Evolutionary conservation across 257 asterid genomes (phyloP), one percentile per base, ranked within the genome.

Genomic region (Solanum clarkiae): DNA sequence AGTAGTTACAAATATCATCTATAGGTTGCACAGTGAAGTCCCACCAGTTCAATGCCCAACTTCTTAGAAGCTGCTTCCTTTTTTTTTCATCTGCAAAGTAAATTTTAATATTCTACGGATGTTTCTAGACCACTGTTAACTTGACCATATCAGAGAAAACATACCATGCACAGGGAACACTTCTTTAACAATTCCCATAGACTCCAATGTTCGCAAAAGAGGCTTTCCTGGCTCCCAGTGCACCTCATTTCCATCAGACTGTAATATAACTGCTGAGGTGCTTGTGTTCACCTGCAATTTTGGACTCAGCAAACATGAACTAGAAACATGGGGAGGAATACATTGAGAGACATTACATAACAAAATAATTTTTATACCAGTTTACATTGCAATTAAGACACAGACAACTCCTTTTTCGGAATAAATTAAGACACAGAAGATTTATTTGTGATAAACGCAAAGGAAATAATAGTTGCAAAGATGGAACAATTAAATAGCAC

Each of bases 1-100:
- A 97, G 86, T 97, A 97, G 24, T 93, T 91, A 83, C 97, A 95
- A 77, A 97, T 91, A 81, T 97, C 98, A 87, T 97, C 96, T 66
- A 95, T 92, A n/a, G 99, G 99, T 90, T 97, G 98, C 24, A 86
- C 42, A 20, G 99, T 94, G 87, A 93, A 91, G 91, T 93, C 95
- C 87, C 88, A 81, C 98, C 98, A 96, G 90, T 95, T 95, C 92
- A 94, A 90, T 17, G 99, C 99, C 99, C 99, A 97, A 84, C 90
- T 93, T 89, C 92, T 92, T 81, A 97, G 90, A 86, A 97, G 98
- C 89, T 86, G 93, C 91, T 97, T 97, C 87, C 96, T 88, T 91
- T 82, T 92, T 84, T 69, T 88, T 86, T 97, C 99, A 90, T 95
- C 99, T 97, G 88, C 14, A 80, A 86, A 80, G 63, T 68, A 62